A percentile compares a stretch with the other conserved stretches of the same genome.
Evolutionary conservation across 2,329 filamentous ascomycete species (phyloP).

Genomic region (Colletotrichum costaricense): DNA sequence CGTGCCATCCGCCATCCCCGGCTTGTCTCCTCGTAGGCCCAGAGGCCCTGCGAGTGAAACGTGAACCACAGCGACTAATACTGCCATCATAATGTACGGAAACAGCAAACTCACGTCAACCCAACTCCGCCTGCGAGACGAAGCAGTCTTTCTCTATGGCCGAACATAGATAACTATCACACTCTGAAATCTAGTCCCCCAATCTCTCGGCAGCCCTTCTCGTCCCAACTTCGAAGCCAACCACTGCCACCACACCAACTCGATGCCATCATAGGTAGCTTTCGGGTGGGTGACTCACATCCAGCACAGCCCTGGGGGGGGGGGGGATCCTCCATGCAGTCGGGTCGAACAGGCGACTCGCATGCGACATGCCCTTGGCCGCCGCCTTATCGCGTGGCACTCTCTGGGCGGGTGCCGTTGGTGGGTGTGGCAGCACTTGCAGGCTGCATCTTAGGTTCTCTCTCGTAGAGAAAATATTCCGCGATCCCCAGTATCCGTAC

Average conservation of each 20-base stretch:
- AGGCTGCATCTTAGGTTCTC: neutral
- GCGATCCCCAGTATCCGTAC: slow-evolving; percentile 22
- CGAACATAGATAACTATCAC: neutral
- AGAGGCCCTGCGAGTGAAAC: slow-evolving; percentile 10
- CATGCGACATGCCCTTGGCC: slow-evolving; percentile 12
- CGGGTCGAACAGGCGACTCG: slow-evolving; percentile 31
- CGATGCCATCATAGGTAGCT: slow-evolving; percentile 7
- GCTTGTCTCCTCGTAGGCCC: neutral
- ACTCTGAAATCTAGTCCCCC: slow-evolving; percentile 3
- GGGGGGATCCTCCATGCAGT: slow-evolving; percentile 21
- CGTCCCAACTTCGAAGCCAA: slow-evolving; percentile 12
- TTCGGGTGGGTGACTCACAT: slow-evolving; percentile 33
- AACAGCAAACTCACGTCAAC: neutral
- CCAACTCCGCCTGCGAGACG: neutral
- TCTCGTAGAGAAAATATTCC: slow-evolving; percentile 6
- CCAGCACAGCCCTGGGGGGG: slow-evolving; percentile 24
- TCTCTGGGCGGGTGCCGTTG: slow-evolving; percentile 8
- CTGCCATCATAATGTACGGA: neutral
- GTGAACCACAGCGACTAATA: neutral
- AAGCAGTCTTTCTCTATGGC: neutral
- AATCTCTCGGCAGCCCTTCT: slow-evolving; percentile 26
- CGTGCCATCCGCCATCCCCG: slow-evolving; percentile 19
- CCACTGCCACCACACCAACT: slow-evolving; percentile 19
- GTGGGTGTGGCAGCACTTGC: neutral
- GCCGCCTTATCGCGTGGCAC: slow-evolving; percentile 35